Base-by-base conservation (phyloP, 768 basidiomycete species). In the Suillus subalutaceus region DNA sequence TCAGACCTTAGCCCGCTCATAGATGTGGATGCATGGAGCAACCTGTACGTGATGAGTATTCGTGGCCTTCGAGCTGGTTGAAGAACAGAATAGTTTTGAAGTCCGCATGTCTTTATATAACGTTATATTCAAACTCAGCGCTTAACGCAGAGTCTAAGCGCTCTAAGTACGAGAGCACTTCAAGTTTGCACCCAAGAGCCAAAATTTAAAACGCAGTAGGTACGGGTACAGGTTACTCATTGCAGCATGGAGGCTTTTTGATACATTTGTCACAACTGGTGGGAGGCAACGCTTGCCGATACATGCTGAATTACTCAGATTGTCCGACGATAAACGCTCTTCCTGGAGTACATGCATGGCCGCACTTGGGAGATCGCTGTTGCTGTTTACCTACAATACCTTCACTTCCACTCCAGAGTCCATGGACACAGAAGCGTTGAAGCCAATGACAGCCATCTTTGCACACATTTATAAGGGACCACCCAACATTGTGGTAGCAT, bases 1-100 rank as follows among this genome's bases (percentile, higher is more conserved):
- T 89, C 88, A 88, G 88, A 90, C 88, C 88, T 90, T 89, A 83
- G 84, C 88, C 88, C 87, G 87, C 88, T 89, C 85, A 85, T 81
- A 75, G 86, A 72, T 65, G 68, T 72, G 70, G 71, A 76, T 67
- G 64, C 61, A 41, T 40, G 44, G 57, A 53, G 70, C 73, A 70
- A 79, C 80, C 80, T 81, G 87, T 86, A 71, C 71, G 86, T 78
- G 67, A 78, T 85, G 86, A 88, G 87, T 86, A 76, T 59, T 87
- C 84, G 87, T 85, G 83, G 86, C 85, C 82, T 90, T 88, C 72
- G 78, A 72, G 70, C 81, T 82, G 79, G 55, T 60, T 15, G 10
- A 35, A 10, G 52, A 13, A 26, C 13, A n/a, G 3, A 23, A 9
- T 13, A 1, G 6, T 3, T 56, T n/a, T 13, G 6, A 35, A 37